phyloP scores from a whole-genome alignment of 169 alveolate species.

The Eimeria sp. region DNA sequence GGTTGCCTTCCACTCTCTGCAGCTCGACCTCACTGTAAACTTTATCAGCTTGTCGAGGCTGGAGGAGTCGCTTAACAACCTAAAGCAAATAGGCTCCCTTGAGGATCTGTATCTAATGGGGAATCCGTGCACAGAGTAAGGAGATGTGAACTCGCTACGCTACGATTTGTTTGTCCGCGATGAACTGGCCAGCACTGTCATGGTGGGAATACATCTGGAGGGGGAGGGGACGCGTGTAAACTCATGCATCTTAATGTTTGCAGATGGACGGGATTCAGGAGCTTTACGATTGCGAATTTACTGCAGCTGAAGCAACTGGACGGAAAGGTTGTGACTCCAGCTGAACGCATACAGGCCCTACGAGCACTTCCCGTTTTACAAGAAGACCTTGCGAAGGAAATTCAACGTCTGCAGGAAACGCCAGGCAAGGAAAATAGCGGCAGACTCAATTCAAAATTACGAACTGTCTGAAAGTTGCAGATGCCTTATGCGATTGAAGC shows the following conservation, averaged over 20 bases:
- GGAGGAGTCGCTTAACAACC: slow-evolving; percentile 88
- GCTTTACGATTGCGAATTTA: slow-evolving; percentile 88
- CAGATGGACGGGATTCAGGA: slow-evolving; percentile 82
- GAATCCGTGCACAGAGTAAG: slow-evolving; percentile 94
- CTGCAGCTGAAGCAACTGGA: slow-evolving; percentile 90
- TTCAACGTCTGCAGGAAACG: neutral
- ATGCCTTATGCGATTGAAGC: neutral
- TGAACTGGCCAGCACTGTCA: neutral
- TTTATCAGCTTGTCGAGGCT: slow-evolving; percentile 92
- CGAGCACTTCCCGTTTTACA: slow-evolving; percentile 52
- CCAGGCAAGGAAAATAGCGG: slow-evolving; percentile 18
- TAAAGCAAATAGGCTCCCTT: slow-evolving; percentile 80
- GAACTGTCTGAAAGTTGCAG: neutral
- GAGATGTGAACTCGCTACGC: neutral
- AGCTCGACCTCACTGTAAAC: slow-evolving; percentile 96
- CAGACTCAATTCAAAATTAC: neutral
- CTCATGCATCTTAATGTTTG: neutral
- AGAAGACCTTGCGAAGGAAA: slow-evolving; percentile 26
- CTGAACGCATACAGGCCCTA: slow-evolving; percentile 88
- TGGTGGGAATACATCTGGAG: neutral
- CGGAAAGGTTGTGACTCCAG: slow-evolving; percentile 91
- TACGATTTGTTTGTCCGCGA: neutral
- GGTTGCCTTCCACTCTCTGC: neutral
- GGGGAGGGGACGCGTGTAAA: too few relatives aligned
- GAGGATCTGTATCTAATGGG: slow-evolving; percentile 95